Conservation (phyloP, 805 yeast species). For the Torulaspora gathmanii region DNA sequence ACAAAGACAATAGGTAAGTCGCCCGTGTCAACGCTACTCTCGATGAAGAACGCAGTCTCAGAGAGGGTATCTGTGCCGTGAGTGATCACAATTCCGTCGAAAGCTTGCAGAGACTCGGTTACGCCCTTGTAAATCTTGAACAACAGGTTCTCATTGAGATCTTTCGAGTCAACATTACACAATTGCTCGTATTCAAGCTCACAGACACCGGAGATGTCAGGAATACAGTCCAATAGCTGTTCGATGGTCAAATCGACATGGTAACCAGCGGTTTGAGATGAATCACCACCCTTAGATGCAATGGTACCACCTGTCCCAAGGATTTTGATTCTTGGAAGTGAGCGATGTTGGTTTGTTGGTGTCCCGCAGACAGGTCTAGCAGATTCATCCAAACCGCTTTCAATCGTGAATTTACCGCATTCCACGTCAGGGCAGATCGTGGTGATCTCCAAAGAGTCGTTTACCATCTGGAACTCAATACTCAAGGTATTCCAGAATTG, state of each 20-base stretch:
- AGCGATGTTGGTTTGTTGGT: conserved; percentile 10
- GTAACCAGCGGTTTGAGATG: conserved; percentile 52
- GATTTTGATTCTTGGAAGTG: conserved; percentile 42
- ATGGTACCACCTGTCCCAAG: conserved; percentile 59
- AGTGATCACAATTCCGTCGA: conserved; percentile 59
- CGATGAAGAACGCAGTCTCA: conserved; percentile 62
- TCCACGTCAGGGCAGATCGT: conserved; percentile 35
- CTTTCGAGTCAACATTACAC: conserved; percentile 58
- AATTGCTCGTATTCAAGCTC: conserved; percentile 59
- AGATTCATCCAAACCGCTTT: conserved; percentile 12
- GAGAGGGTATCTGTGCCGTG: conserved; percentile 72
- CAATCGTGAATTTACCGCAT: conserved; percentile 30
- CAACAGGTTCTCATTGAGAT: conserved; percentile 46
- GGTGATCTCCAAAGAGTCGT: conserved; percentile 28
- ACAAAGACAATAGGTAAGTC: conserved; percentile 60
- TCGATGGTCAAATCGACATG: conserved; percentile 48
- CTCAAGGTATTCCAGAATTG: background rate
- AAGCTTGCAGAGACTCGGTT: conserved; percentile 41
- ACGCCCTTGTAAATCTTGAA: conserved; percentile 45
- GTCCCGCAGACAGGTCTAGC: conserved; percentile 7
- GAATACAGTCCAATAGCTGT: conserved; percentile 49
- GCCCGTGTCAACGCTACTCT: conserved; percentile 42
- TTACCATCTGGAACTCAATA: conserved; percentile 21
- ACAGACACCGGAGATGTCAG: conserved; percentile 51
- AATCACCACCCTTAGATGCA: conserved; percentile 47